Conservation (phyloP, 108 stramenopile species). For the Stephanodiscus triporus region DNA sequence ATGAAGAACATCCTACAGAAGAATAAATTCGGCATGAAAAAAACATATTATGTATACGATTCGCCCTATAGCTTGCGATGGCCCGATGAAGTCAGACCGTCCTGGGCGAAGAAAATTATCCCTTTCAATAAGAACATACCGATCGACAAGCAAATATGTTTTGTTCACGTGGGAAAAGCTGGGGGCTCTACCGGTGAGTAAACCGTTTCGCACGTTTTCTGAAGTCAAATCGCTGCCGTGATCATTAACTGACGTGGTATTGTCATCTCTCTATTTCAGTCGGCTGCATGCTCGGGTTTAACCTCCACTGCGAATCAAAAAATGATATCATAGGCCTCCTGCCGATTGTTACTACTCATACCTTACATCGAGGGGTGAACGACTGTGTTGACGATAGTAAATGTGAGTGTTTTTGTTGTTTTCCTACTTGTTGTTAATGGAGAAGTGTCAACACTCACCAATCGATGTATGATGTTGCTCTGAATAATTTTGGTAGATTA, state of each 20-base stretch:
- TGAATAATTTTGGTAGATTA: not conserved
- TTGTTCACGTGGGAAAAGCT: constrained; percentile 48
- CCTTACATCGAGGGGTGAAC: constrained; percentile 38
- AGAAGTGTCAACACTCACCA: not conserved
- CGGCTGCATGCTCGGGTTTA: constrained; percentile 42
- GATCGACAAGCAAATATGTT: constrained; percentile 32
- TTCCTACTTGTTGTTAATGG: not conserved
- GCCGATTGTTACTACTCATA: constrained; percentile 35
- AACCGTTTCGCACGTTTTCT: not conserved
- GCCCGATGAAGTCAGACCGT: constrained; percentile 22
- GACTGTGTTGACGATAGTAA: constrained; percentile 36
- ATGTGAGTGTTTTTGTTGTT: constrained; percentile 1
- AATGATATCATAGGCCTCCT: constrained; percentile 26
- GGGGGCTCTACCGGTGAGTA: constrained; percentile 39
- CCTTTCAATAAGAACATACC: constrained; percentile 27
- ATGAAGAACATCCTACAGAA: not conserved
- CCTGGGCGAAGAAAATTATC: constrained; percentile 35
- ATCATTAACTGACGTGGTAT: not conserved
- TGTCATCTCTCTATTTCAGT: constrained; percentile 2
- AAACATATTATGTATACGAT: constrained; percentile 25
- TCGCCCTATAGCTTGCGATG: constrained; percentile 27
- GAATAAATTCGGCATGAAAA: constrained; percentile 5
- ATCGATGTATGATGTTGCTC: not conserved
- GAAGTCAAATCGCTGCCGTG: not conserved
- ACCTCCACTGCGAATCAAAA: constrained; percentile 29